These are phyloP conservation scores for Eutrema salsugineum DNA, from an alignment of 441 rosid genomes.

Conservation along the genomic window DNA sequence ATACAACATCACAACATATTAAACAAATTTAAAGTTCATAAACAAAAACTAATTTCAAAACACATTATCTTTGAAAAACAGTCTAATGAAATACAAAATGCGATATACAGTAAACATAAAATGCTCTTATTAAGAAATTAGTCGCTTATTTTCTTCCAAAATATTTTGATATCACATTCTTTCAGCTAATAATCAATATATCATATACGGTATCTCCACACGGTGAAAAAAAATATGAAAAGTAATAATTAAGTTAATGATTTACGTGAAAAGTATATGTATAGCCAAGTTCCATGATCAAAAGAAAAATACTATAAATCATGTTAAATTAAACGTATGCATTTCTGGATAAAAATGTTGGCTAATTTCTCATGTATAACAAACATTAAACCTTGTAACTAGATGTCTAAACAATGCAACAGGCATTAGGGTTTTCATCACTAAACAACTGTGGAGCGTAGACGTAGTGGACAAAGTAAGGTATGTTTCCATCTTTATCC, in stretches of 20 bases:
- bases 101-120: neutral
- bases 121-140: neutral
- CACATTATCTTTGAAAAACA: neutral
- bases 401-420: constrained; percentile 22
- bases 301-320: no score
- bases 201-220: no score
- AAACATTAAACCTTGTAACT: neutral
- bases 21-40: no score
- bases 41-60: no score
- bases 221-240: no score
- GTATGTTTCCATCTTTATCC: constrained; percentile 33
- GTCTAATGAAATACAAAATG: neutral
- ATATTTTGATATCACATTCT: neutral
- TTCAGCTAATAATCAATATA: no score
- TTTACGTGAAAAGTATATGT: no score
- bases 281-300: no score
- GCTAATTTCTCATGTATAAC: neutral
- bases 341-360: no score
- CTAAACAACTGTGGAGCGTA: constrained; percentile 38
- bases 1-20: no score
- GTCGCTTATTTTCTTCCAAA: neutral
- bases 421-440: constrained; percentile 39
- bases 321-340: no score
- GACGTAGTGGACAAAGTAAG: constrained; percentile 34
- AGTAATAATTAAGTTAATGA: no score